Base-by-base conservation (phyloP, 2,329 filamentous ascomycete species). In the Fulvia fulva region DNA sequence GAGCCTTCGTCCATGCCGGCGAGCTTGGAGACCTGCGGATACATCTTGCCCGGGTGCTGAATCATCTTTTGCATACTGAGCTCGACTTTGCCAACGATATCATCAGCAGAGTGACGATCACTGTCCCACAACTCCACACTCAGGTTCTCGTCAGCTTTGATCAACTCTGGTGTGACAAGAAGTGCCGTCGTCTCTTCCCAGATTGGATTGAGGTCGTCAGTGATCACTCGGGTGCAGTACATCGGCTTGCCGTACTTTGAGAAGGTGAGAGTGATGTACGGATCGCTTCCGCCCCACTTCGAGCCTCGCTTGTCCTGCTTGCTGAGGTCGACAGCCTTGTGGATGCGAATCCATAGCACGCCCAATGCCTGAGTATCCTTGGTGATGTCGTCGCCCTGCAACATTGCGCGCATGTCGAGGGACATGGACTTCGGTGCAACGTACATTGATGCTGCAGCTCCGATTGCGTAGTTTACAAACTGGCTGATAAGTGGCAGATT, bases 221-320 rank as follows among this genome's bases (percentile, higher is more conserved):
- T 91, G 63, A 97, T 97, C 53, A 97, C 92, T 50, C 94, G 87
- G 1, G 94, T 97, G 74, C 92, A 97, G 75, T 96, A 97, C 84
- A 96, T 95, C 1, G 93, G 93, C 76, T 99, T 99, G 57, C 89
- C 90, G 67, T 97, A 97, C 74, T 97, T 97, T 68, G 90, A 95
- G 79, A 95, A 97, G 43, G 89, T 88, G 34, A 97, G 82, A 30
- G 93, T 97, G 71, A 97, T 95, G 73, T 97, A 97, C 0, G 93
- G 91, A 67, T 99, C 94, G 52, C 90, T 95, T 46, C 93, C 93
- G 32, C 94, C 93, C 19, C 91, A 89, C 53, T 87, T 83, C 68
- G 87, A 92, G 43, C 91, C 92, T 58, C 90, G 86, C 54, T 76
- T 80, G 71, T 99, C 94, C 71, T 97, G 93, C 75, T 96, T 97